Percentiles rank a stretch among this genome's conserved stretches.
These are phyloP conservation scores for Venturia carpophila DNA, from an alignment of 2,329 filamentous ascomycete genomes.

Conservation along the genomic window DNA sequence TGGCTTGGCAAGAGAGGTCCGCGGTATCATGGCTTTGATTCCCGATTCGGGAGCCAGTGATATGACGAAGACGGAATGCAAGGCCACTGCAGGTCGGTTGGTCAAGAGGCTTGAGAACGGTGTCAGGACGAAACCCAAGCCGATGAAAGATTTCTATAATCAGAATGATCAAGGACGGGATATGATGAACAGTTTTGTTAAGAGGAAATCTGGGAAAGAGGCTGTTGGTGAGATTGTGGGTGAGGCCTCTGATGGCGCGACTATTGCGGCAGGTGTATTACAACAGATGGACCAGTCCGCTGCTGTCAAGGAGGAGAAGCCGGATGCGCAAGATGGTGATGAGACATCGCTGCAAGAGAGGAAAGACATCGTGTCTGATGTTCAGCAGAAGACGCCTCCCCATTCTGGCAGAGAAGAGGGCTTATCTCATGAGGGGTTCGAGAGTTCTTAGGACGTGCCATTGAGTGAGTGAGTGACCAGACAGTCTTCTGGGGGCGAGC, in stretches of 20 bases:
- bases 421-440: neutral
- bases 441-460: too few relatives aligned
- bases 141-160: neutral
- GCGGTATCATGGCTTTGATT: conserved; percentile 53
- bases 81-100: conserved; percentile 67
- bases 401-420: neutral
- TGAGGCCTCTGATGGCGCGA: neutral
- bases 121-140: conserved; percentile 53
- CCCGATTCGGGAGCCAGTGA: conserved; percentile 66
- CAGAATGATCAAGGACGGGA: neutral
- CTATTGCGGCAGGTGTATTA: neutral
- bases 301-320: neutral
- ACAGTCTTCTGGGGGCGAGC: too few relatives aligned
- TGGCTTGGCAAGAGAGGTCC: conserved; percentile 52
- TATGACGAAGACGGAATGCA: conserved; percentile 66
- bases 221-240: neutral
- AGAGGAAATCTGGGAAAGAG: neutral
- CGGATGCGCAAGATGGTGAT: neutral
- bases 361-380: neutral
- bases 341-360: neutral
- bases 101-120: conserved; percentile 63
- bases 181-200: neutral
- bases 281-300: neutral
- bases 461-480: too few relatives aligned
- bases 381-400: neutral